These are phyloP conservation scores for Artemisia tridentata DNA, from an alignment of 129 eudicot species.

Conservation along the genomic window DNA sequence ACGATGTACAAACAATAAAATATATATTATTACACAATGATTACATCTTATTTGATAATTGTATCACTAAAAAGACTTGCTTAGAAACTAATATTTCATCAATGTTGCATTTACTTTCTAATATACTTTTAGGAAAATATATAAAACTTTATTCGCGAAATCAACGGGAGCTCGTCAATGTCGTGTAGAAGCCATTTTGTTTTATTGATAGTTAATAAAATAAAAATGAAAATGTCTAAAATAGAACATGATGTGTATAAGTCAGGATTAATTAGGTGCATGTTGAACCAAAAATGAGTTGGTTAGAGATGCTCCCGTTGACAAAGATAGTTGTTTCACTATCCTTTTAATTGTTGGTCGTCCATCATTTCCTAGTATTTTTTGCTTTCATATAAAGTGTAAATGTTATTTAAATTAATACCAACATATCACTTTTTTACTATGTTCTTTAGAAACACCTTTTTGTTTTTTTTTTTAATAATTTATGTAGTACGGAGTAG, in stretches of 20 bases:
- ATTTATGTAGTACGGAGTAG: no score
- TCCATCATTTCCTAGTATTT: neutral
- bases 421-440: no score
- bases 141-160: neutral
- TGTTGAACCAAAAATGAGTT: slow-evolving; percentile 23
- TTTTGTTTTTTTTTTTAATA: no score
- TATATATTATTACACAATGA: neutral
- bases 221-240: no score
- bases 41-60: neutral
- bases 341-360: slow-evolving; percentile 20
- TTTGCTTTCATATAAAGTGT: no score
- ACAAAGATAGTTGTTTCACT: slow-evolving; percentile 17
- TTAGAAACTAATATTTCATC: slow-evolving; percentile 19
- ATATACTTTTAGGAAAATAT: neutral
- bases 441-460: neutral
- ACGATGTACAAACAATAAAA: no score
- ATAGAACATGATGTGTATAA: slow-evolving; percentile 18
- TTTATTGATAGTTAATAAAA: no score
- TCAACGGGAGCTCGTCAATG: no score
- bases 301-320: slow-evolving; percentile 27
- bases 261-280: slow-evolving; percentile 24
- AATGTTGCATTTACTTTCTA: no score
- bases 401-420: no score
- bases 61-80: slow-evolving; percentile 7
- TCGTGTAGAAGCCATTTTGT: no score